Evolutionary conservation across 805 yeast genomes (phyloP), one percentile per base, ranked within the genome.

Genomic region (Clavispora fructus): DNA sequence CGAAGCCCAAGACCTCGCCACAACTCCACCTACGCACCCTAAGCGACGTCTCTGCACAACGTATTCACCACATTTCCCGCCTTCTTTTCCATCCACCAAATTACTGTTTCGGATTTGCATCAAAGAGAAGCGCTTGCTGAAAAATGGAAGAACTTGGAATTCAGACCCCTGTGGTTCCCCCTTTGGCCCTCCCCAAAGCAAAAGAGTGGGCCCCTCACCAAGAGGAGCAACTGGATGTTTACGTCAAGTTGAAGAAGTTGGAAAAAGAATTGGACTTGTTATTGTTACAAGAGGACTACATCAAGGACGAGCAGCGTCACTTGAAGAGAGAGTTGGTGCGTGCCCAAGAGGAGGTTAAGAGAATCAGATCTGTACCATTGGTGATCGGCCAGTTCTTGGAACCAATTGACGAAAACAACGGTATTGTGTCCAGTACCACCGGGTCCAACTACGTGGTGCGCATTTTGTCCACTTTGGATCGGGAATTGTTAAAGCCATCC

Each of bases 301-400:
- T 94, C 63, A 94, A 95, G 62, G 99, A 94, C 65, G 99, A 94
- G 67, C 97, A 91, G 63, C 94, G 97, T 62, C 96, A 92, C 69
- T 76, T 94, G 65, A 91, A 89, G 61, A 79, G 97, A 54, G 99
- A 94, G 72, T 77, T 94, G 46, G 83, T 91, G 41, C 83, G 97
- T 59, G 99, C 99, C 2, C 98, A 95, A 66, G 99, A 94, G 67
- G 99, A 94, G 69, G 99, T 94, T 39, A 92, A 94, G 68, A 81
- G 97, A 60, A 95, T 94, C 64, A 96, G 94, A 62, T 87, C 97
- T 3, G 99, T 94, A 42, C 99, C 99, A 13, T 77, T 95, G 54
- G 99, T 94, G 13, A 94, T 94, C 67, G 99, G 99, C 23, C 99
- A 94, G 69, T 95, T 94, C 60, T 75, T 94, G 56, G 99, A 94